phyloP scores from a whole-genome alignment of 768 basidiomycete species.

The Paxillus rubicundulus region DNA sequence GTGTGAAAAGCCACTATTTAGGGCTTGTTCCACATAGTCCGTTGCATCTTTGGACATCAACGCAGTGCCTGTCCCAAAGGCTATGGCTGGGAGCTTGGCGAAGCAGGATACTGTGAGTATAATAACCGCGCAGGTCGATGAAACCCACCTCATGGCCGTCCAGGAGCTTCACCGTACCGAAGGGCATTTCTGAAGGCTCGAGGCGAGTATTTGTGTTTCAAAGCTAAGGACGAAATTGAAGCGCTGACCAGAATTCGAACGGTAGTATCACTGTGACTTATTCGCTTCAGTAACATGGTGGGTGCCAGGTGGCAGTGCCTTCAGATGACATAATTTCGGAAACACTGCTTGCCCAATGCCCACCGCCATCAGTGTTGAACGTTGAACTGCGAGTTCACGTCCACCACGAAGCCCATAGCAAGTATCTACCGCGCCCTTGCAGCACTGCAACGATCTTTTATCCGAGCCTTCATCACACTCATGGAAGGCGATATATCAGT shows the following conservation, averaged over 20 bases:
- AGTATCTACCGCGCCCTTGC: slow-evolving; percentile 8
- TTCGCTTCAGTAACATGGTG: no score
- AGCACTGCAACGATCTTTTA: background rate
- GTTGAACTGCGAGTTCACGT: no score
- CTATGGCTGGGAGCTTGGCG: slow-evolving; percentile 56
- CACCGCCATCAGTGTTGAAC: no score
- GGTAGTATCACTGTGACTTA: no score
- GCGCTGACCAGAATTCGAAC: no score
- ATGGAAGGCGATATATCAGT: slow-evolving; percentile 15
- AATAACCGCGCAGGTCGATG: no score
- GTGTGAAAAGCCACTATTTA: slow-evolving; percentile 60
- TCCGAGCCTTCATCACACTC: background rate
- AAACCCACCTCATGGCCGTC: slow-evolving; percentile 39
- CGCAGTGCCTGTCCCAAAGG: slow-evolving; percentile 54
- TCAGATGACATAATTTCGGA: no score
- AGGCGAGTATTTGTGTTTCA: background rate
- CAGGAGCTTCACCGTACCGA: slow-evolving; percentile 37
- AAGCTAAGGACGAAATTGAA: no score
- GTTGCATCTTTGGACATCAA: slow-evolving; percentile 48
- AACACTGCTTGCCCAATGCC: no score
- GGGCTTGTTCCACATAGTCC: slow-evolving; percentile 52
- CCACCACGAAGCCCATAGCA: no score
- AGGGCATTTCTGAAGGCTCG: slow-evolving; percentile 35
- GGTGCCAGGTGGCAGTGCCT: no score
- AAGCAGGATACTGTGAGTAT: background rate